These are phyloP conservation scores for Yarrowia hollandica DNA, from an alignment of 805 yeast genomes.

Conservation along the genomic window DNA sequence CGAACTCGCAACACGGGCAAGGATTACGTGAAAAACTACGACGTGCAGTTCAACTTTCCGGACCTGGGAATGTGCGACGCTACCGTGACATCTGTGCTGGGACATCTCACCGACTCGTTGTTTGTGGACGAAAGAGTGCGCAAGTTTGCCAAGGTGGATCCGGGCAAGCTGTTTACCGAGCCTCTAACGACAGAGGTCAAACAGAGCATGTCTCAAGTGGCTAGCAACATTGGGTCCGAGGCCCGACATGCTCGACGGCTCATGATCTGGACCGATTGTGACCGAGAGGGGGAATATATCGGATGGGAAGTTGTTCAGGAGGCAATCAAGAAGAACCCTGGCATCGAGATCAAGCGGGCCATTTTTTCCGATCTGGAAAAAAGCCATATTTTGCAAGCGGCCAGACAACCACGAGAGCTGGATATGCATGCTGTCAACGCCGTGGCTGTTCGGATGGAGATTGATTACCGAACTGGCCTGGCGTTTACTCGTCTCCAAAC, in stretches of 20 bases:
- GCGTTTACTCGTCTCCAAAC: constrained; percentile 84
- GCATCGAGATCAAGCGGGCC: constrained; percentile 66
- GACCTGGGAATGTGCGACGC: constrained; percentile 67
- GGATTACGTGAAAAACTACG: constrained; percentile 76
- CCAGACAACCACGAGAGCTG: constrained; percentile 60
- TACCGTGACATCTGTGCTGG: constrained; percentile 90
- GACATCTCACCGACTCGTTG: constrained; percentile 71
- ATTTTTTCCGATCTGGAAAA: constrained; percentile 84
- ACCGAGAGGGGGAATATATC: constrained; percentile 91
- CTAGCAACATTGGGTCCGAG: constrained; percentile 65
- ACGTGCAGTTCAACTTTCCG: constrained; percentile 67
- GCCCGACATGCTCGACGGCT: constrained; percentile 60
- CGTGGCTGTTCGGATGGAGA: constrained; percentile 79
- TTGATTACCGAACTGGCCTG: constrained; percentile 86
- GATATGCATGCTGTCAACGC: constrained; percentile 77
- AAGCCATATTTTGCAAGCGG: constrained; percentile 70
- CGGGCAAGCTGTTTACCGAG: constrained; percentile 68
- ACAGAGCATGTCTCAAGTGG: constrained; percentile 50
- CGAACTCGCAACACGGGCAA: constrained; percentile 48
- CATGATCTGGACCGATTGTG: constrained; percentile 99
- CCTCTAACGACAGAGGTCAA: constrained; percentile 52
- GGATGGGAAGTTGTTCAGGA: constrained; percentile 78
- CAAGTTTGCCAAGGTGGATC: constrained; percentile 49
- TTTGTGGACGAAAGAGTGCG: constrained; percentile 44
- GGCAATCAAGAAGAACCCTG: constrained; percentile 56